Evolutionary conservation across 352 stramenopile genomes (phyloP), one percentile per base, ranked within the genome.

Genomic region (Aphanomyces euteiches): DNA sequence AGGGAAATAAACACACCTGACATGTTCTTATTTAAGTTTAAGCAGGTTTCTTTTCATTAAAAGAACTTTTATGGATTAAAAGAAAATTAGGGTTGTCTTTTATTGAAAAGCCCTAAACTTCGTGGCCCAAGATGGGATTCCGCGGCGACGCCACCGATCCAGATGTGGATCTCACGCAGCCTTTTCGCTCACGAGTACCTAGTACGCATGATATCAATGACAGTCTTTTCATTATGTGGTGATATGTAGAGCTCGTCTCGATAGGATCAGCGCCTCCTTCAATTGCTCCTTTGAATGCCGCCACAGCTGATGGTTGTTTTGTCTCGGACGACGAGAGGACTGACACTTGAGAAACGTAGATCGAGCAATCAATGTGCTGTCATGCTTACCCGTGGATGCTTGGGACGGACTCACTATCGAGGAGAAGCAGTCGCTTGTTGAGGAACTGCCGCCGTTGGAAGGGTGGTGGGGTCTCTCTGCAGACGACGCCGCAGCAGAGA

Each of bases 381-480:
- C 64, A 3, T 37, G 39, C 2, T 34, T 70, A 13, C 64, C 64
- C 19, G 47, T 50, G 56, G 64, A 70, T 40, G 53, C 28, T 39
- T 70, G 64, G 64, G 34, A 61, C 28, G 21, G 34, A 7, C 34
- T 70, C 8, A 41, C 17, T 12, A 34, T 39, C 15, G 64, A 54
- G 7, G 64, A 70, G 36, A 28, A 56, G 4, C 43, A 54, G 34
- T 36, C 8, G 40, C 40, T 70, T 28, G 6, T 63, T 21, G 8
- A 21, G 4, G 40, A 47, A 17, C 38, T 70, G 40, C 64, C 64
- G 36, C 36, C 53, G 13, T 63, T 70, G 48, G 47, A 56, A 28
- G 64, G 64, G 13, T 70, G 64, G 64, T 70, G 64, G 64, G 64
- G 47, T 50, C 48, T 70, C 17, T 70, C 64, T 13, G 28, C 17